These are phyloP conservation scores for Cinnamomum chago DNA, from an alignment of 164 flowering plant species.

Conservation along the genomic window DNA sequence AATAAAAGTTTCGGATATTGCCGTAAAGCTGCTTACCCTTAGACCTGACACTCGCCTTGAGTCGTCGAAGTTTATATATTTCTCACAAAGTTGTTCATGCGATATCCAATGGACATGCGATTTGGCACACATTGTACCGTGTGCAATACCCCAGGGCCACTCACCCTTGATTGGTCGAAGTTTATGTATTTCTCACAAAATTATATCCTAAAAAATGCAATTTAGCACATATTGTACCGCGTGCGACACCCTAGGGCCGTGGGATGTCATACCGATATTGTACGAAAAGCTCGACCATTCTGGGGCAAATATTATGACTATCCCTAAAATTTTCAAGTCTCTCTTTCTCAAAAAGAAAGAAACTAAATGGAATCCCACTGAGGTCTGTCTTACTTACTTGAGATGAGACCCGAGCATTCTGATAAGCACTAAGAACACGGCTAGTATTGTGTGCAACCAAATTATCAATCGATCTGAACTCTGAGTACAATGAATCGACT, in stretches of 20 bases:
- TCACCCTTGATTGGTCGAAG: no score
- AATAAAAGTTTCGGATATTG: no score
- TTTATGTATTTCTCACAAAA: no score
- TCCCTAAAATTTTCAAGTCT: not conserved
- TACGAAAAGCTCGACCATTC: no score
- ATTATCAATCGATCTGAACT: slow-evolving; percentile 73
- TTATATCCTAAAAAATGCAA: not conserved
- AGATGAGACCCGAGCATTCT: slow-evolving; percentile 73
- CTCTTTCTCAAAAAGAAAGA: not conserved
- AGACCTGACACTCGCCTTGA: no score
- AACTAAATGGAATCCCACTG: not conserved
- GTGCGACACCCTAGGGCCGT: not conserved
- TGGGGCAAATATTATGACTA: not conserved
- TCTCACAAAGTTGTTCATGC: no score
- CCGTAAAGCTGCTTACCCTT: no score
- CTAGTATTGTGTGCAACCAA: slow-evolving; percentile 67
- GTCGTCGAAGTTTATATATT: no score
- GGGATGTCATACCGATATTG: no score
- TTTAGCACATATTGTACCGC: no score
- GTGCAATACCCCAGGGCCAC: not conserved
- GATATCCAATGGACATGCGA: not conserved
- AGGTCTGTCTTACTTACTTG: slow-evolving; percentile 45
- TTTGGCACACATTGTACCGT: not conserved
- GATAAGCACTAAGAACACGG: slow-evolving; percentile 78
- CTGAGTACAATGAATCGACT: slow-evolving; percentile 54